A percentile compares a stretch with the other conserved stretches of the same genome.
These are phyloP conservation scores for Paramecium pentaurelia DNA, from an alignment of 73 alveolate genomes.

Conservation along the genomic window DNA sequence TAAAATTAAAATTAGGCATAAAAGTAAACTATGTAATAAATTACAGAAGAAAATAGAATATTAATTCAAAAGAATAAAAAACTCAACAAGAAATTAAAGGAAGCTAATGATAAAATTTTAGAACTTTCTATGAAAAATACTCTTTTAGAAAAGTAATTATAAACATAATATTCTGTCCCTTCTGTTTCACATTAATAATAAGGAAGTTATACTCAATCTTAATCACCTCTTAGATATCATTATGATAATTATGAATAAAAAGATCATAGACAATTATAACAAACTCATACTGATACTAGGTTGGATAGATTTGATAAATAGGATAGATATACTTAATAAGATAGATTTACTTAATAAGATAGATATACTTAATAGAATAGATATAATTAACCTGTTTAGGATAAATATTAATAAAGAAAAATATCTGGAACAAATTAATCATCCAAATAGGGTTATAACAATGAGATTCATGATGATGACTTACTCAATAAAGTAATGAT, in stretches of 20 bases:
- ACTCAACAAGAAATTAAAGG: neutral
- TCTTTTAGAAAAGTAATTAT: neutral
- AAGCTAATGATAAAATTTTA: constrained; percentile 55
- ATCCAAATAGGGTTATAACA: neutral
- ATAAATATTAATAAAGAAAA: neutral
- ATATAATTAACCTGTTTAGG: neutral
- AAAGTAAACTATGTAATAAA: neutral
- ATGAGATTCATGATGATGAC: constrained; percentile 17
- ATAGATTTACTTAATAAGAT: neutral
- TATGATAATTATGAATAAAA: neutral
- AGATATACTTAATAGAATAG: neutral
- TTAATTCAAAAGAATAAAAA: constrained; percentile 5
- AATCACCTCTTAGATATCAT: constrained; percentile 1
- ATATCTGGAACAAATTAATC: neutral
- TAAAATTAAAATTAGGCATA: neutral
- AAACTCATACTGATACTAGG: neutral
- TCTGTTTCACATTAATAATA: neutral
- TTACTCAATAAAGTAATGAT: constrained; percentile 33
- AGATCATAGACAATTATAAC: neutral
- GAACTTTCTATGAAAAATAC: constrained; percentile 29
- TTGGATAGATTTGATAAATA: neutral
- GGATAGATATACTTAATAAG: neutral
- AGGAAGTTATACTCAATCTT: neutral
- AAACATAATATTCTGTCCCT: neutral
- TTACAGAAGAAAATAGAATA: constrained; percentile 20